These are phyloP conservation scores for Conticribra weissflogii DNA, from an alignment of 108 stramenopile species.

Conservation along the genomic window DNA sequence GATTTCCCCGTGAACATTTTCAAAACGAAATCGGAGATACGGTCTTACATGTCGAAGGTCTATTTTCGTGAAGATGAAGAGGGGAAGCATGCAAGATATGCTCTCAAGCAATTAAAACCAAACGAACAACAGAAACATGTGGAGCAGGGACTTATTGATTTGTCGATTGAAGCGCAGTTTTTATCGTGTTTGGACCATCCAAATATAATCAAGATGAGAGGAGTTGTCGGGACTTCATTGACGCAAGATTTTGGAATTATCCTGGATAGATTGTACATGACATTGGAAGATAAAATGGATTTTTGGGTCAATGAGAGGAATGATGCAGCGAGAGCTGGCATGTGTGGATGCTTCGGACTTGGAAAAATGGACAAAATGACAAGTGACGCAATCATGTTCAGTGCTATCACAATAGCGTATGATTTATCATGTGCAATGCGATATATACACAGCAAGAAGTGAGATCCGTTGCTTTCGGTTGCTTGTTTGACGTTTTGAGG, in stretches of 20 bases:
- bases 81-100: conserved; percentile 31
- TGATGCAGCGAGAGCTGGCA: conserved; percentile 10
- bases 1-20: conserved; percentile 32
- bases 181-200: conserved; percentile 65
- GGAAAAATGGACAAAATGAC: conserved; percentile 10
- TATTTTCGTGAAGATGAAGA: conserved; percentile 23
- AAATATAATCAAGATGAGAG: conserved; percentile 69
- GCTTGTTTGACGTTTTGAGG: not conserved
- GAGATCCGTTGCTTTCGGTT: conserved; percentile 28
- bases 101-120: conserved; percentile 39
- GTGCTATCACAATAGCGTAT: conserved; percentile 38
- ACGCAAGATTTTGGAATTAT: conserved; percentile 56
- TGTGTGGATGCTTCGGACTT: conserved; percentile 37
- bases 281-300: conserved; percentile 56
- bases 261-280: conserved; percentile 64
- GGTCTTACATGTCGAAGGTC: conserved; percentile 36
- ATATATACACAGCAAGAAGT: conserved; percentile 62
- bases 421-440: conserved; percentile 62
- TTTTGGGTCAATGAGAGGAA: conserved; percentile 54
- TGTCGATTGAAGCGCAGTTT: conserved; percentile 78
- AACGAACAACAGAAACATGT: conserved; percentile 18
- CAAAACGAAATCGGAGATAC: conserved; percentile 29
- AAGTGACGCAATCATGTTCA: conserved; percentile 9
- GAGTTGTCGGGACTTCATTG: conserved; percentile 53
- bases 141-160: conserved; percentile 54